Percentiles rank a stretch among this genome's conserved stretches.
phyloP scores from a whole-genome alignment of 805 yeast species.

The Metschnikowia orientalis region DNA sequence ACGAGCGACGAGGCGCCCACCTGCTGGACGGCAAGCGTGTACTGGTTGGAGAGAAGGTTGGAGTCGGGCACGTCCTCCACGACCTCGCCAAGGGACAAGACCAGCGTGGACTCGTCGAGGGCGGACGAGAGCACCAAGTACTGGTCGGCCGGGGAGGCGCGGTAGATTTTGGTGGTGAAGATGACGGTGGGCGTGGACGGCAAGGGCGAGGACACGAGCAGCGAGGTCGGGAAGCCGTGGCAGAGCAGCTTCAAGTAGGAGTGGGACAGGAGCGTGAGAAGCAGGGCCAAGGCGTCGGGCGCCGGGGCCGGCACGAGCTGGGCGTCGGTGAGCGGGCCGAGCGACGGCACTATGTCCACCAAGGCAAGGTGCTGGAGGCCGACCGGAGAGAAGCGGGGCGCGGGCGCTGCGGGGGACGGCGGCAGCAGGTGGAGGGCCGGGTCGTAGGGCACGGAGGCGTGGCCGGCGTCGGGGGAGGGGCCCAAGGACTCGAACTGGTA shows the following conservation, averaged over 20 bases:
- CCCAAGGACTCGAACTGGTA: conserved; percentile 80
- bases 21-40: conserved; percentile 66
- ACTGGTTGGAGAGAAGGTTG: conserved; percentile 49
- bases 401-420: no score
- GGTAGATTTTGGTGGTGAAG: conserved; percentile 54
- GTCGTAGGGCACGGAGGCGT: not conserved
- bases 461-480: conserved; percentile 37
- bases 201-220: conserved; percentile 68
- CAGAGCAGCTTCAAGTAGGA: conserved; percentile 46
- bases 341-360: conserved; percentile 45
- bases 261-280: conserved; percentile 33
- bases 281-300: conserved; percentile 15
- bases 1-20: conserved; percentile 60
- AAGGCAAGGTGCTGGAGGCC: conserved; percentile 54
- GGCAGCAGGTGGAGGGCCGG: no score
- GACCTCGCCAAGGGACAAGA: conserved; percentile 72
- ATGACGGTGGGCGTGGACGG: conserved; percentile 61
- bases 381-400: conserved; percentile 24
- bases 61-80: conserved; percentile 73
- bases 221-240: conserved; percentile 57
- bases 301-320: conserved; percentile 16
- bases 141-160: conserved; percentile 48
- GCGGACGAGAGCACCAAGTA: conserved; percentile 58
- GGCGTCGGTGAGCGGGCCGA: conserved; percentile 49
- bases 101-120: conserved; percentile 61